These are phyloP conservation scores for Carex parvula DNA, from an alignment of 176 grass and related monocot genomes.

Conservation along the genomic window DNA sequence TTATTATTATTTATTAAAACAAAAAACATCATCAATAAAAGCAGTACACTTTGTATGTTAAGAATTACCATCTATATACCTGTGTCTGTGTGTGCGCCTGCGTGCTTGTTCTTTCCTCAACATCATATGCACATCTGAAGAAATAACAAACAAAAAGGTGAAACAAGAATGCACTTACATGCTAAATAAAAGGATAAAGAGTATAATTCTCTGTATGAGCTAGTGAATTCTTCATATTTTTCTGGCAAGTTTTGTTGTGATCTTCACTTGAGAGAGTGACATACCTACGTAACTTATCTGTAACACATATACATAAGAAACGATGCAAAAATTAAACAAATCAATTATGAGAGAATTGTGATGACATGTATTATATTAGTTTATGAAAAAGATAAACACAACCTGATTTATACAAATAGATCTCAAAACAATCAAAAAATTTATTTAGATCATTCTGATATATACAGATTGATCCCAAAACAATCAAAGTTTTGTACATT, in stretches of 20 bases:
- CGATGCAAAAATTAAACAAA: background rate
- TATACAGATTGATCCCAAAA: background rate
- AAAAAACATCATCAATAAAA: constrained; percentile 17
- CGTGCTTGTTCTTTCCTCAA: background rate
- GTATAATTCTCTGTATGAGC: background rate
- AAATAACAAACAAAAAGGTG: background rate
- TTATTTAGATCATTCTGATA: background rate
- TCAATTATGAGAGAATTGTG: background rate
- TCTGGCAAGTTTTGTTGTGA: background rate
- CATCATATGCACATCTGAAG: background rate
- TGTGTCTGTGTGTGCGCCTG: background rate
- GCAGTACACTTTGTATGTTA: too few relatives aligned
- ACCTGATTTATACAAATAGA: background rate
- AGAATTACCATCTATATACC: background rate
- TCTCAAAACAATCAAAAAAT: background rate
- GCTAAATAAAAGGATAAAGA: background rate
- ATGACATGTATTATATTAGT: background rate
- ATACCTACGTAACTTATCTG: background rate
- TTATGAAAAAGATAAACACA: background rate
- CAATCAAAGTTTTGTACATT: background rate
- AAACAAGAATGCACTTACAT: background rate
- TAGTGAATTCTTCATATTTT: background rate
- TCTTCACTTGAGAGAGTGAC: background rate
- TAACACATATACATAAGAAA: background rate
- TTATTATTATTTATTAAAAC: constrained; percentile 24